phyloP scores from a whole-genome alignment of 2,329 filamentous ascomycete genomes.

The Colletotrichum sp. region DNA sequence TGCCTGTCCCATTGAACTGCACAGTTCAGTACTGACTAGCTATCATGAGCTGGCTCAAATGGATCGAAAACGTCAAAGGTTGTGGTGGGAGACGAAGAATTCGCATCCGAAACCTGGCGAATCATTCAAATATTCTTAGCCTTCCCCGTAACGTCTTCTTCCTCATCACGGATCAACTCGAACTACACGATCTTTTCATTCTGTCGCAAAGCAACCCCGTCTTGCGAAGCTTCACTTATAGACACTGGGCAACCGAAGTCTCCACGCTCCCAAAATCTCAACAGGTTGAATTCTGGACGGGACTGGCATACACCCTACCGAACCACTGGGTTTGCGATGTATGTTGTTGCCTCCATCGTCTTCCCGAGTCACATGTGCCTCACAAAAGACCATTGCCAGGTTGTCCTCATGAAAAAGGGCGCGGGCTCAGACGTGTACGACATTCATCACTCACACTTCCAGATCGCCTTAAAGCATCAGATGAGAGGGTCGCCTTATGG shows the following conservation, averaged over 20 bases:
- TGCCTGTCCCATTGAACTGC: neutral
- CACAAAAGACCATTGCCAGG: neutral
- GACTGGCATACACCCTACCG: fast-evolving
- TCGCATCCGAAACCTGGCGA: neutral
- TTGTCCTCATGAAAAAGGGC: neutral
- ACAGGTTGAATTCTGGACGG: neutral
- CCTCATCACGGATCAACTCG: neutral
- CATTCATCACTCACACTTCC: neutral
- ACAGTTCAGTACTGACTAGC: fast-evolving
- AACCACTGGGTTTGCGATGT: neutral
- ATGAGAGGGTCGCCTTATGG: neutral
- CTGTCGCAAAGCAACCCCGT: neutral
- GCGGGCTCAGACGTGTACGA: neutral
- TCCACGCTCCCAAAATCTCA: neutral
- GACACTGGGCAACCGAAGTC: neutral
- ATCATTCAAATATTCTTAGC: neutral
- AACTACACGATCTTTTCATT: neutral
- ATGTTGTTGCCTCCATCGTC: neutral
- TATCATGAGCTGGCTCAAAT: neutral
- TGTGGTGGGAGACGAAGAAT: fast-evolving
- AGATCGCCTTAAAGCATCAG: neutral
- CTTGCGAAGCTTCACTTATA: neutral
- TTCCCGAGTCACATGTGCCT: neutral
- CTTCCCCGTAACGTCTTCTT: neutral
- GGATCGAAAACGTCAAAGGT: fast-evolving